These are phyloP conservation scores for Aspergillus tamarii DNA, from an alignment of 2,329 filamentous ascomycete species.

Conservation along the genomic window DNA sequence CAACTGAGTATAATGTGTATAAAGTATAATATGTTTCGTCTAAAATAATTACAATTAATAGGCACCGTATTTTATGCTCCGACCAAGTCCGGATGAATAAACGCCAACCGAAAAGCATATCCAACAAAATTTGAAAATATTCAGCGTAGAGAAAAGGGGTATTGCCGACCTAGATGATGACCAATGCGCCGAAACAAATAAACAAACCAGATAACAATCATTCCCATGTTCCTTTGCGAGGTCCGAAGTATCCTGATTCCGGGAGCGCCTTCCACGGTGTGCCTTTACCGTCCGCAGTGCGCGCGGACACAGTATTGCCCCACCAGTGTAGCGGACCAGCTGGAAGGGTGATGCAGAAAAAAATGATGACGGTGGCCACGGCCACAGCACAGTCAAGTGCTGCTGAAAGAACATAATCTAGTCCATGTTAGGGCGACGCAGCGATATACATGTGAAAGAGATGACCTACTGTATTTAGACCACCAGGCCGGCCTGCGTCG, in stretches of 20 bases:
- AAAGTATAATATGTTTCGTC: not conserved
- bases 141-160: not conserved
- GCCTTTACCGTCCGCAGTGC: slow-evolving; percentile 47
- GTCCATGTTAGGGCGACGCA: slow-evolving; percentile 11
- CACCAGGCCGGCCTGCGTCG: slow-evolving; percentile 51
- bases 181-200: not conserved
- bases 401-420: slow-evolving; percentile 49
- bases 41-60: not conserved
- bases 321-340: slow-evolving; percentile 45
- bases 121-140: not conserved
- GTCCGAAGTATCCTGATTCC: slow-evolving; percentile 34
- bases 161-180: not conserved
- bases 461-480: slow-evolving; percentile 48
- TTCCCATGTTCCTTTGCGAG: slow-evolving; percentile 30
- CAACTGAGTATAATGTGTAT: no score
- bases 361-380: slow-evolving; percentile 48
- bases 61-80: not conserved
- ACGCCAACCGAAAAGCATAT: not conserved
- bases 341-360: slow-evolving; percentile 49
- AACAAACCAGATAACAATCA: slow-evolving; percentile 14
- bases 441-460: not conserved
- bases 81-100: not conserved
- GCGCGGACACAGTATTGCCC: slow-evolving; percentile 44
- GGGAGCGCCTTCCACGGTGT: slow-evolving; percentile 38
- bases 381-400: slow-evolving; percentile 48